phyloP scores from a whole-genome alignment of 495 filamentous ascomycete species.

The Podospora anserina region DNA sequence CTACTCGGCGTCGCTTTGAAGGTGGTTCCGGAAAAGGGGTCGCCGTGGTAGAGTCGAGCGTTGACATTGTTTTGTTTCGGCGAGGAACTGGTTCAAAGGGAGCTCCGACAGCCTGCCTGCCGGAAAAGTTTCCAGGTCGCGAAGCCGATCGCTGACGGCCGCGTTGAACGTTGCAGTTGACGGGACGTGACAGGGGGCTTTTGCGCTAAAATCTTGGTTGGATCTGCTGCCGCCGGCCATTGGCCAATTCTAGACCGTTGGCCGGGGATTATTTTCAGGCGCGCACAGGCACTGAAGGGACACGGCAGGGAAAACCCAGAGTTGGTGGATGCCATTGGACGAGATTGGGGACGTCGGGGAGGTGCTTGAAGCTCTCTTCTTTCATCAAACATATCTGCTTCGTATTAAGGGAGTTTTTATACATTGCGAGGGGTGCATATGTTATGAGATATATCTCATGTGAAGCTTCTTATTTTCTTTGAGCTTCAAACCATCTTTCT shows the following conservation, averaged over 20 bases:
- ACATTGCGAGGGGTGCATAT: background rate
- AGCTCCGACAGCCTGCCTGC: background rate
- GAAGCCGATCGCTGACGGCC: background rate
- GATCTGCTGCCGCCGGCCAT: background rate
- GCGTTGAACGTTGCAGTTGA: background rate
- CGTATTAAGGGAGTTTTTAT: background rate
- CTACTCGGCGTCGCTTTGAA: constrained; percentile 56
- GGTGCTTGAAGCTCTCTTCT: constrained; percentile 1
- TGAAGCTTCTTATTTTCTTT: background rate
- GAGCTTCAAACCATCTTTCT: background rate
- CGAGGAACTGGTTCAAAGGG: background rate
- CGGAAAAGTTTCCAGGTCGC: background rate
- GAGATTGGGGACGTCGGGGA: background rate
- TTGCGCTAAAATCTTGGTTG: constrained; percentile 9
- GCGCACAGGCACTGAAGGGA: background rate
- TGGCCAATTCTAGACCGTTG: constrained; percentile 9
- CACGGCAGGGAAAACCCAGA: background rate
- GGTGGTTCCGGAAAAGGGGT: constrained; percentile 32
- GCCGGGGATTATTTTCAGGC: background rate
- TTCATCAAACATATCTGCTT: constrained; percentile 2
- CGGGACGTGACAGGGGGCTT: background rate
- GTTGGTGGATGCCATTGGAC: background rate
- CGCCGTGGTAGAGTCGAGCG: background rate
- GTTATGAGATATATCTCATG: background rate
- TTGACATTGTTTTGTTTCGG: background rate